Evolutionary conservation across 305 asterid species (phyloP).

Genomic region (Fraxinus angustifolia): DNA sequence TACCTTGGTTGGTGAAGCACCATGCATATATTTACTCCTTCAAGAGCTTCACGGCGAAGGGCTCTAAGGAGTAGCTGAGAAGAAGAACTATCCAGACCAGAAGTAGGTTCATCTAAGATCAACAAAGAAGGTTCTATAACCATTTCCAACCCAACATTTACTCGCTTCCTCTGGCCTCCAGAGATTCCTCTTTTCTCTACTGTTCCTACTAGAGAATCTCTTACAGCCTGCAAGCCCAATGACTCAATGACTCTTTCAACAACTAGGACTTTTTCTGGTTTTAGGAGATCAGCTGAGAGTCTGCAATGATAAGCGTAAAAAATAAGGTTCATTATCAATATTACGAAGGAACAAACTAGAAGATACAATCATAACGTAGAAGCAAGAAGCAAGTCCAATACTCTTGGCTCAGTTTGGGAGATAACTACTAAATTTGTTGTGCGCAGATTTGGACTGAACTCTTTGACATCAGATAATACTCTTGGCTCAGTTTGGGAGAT

Average conservation of each 20-base stretch:
- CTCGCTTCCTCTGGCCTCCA: conserved; percentile 84
- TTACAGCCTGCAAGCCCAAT: conserved; percentile 63
- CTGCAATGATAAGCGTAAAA: conserved; percentile 25
- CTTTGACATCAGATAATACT: not conserved
- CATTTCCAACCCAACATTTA: conserved; percentile 87
- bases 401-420: not conserved
- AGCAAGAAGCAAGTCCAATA: conserved; percentile 5
- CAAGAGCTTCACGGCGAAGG: conserved; percentile 81
- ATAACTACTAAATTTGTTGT: not conserved
- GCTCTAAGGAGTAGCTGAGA: conserved; percentile 70
- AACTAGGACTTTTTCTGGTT: conserved; percentile 67
- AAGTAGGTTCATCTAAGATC: conserved; percentile 83
- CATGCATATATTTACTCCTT: conserved; percentile 78
- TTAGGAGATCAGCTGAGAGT: conserved; percentile 52
- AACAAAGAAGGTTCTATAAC: conserved; percentile 84
- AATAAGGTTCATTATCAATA: not conserved
- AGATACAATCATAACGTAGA: conserved; percentile 4
- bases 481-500: not conserved
- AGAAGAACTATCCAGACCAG: conserved; percentile 82
- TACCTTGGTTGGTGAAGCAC: conserved; percentile 90
- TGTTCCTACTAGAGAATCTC: conserved; percentile 80
- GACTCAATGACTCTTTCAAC: conserved; percentile 78
- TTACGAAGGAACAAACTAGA: not conserved
- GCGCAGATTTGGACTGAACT: not conserved
- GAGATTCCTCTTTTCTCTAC: conserved; percentile 81